Base-by-base conservation (phyloP, 331 rosid genomes). In the Rhamnella rubrinervis region DNA sequence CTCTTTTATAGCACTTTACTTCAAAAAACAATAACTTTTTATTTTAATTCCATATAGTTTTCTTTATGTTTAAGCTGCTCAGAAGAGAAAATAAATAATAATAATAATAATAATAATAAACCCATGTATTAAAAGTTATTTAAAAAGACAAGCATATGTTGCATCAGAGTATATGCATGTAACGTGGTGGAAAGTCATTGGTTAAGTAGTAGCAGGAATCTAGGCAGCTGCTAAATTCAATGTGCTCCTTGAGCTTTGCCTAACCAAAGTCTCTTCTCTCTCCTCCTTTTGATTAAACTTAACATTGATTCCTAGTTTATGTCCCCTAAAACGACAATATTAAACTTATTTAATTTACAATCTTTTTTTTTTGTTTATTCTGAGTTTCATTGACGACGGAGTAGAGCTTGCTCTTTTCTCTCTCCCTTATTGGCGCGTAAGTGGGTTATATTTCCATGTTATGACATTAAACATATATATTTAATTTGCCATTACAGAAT, bases 181-280 rank as follows among this genome's bases (percentile, higher is more conserved):
- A 18, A 17, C 23, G 59, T 65, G 70, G 70, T 16, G 59, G 59
- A 26, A 25, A 28, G 25, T 28, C 7, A 28, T 67, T 52, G 61
- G 61, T 19, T 13, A 1, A 25, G 61, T 53, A 53, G 49, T 53
- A 53, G 49, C 44, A 66, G 50, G 60, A 66, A 35, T 52, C 28
- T 66, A 51, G 47, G 47, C n/a, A 14, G 18, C 59, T 46, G 56
- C 58, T 12, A 49, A 19, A 52, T 66, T 23, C 61, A 12, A 52
- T 35, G 61, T 47, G 58, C 52, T 21, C 5, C n/a, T 11, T 38
- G 4, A 11, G 49, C 12, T 44, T 44, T 44, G 49, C 11, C 49
- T 7, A 12, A 9, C 49, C 49, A 44, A 40, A 40, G 49, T 44
- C 49, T 10, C 49, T 44, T 44, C 49, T 44, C 15, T 44, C 14